Percentiles rank a stretch among this genome's conserved stretches.
Evolutionary conservation across 2,329 filamentous ascomycete genomes (phyloP).

Genomic region (Apiospora kogelbergensis): DNA sequence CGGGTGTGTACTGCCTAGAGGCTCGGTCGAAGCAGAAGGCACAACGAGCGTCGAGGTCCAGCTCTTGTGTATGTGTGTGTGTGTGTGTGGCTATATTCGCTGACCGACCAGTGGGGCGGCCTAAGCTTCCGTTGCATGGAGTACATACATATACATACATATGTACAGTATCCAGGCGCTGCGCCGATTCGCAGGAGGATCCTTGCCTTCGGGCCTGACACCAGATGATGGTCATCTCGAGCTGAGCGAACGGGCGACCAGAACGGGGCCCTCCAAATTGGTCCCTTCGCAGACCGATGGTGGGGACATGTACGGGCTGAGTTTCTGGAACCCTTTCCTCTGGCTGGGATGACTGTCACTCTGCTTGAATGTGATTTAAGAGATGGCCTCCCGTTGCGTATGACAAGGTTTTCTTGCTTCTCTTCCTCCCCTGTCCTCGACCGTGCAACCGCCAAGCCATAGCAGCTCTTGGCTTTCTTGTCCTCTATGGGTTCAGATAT

Average conservation of each 20-base stretch:
- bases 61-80: not conserved
- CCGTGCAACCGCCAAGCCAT: constrained; percentile 3
- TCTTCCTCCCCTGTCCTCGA: constrained; percentile 10
- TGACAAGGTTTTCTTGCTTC: not conserved
- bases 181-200: not conserved
- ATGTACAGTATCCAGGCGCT: not conserved
- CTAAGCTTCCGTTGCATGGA: not conserved
- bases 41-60: not conserved
- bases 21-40: not conserved
- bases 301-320: not conserved
- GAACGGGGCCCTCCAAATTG: not conserved
- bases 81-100: not conserved
- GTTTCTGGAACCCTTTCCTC: not conserved
- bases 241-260: constrained; percentile 1
- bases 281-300: not conserved
- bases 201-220: not conserved
- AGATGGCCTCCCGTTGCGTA: not conserved
- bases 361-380: not conserved
- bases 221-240: not conserved
- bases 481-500: not conserved
- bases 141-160: not conserved
- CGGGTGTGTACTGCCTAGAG: not conserved
- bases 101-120: not conserved
- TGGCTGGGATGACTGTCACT: not conserved
- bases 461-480: not conserved